A percentile compares a stretch with the other conserved stretches of the same genome.
phyloP scores from a whole-genome alignment of 2,329 filamentous ascomycete species.

The Verticillium tricorpus region DNA sequence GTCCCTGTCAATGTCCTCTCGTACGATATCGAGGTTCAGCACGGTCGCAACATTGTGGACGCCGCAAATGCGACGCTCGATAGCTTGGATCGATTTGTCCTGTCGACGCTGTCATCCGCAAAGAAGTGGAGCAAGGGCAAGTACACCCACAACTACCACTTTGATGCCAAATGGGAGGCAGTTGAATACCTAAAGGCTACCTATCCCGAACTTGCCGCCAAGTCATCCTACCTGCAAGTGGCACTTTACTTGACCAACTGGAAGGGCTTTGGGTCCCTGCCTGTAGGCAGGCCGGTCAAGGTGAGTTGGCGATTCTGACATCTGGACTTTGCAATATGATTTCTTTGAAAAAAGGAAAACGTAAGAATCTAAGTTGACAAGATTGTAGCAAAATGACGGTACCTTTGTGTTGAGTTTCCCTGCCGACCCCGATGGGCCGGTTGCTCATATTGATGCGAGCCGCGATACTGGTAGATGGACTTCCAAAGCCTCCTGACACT shows the following conservation, averaged over 20 bases:
- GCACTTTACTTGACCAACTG: not conserved
- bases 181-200: not conserved
- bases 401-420: not conserved
- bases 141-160: conserved; percentile 10
- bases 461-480: not conserved
- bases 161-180: conserved; percentile 11
- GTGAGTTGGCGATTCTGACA: not conserved
- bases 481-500: not conserved
- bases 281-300: not conserved
- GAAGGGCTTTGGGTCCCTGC: not conserved
- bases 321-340: too few relatives aligned
- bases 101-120: conserved; percentile 10
- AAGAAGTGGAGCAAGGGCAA: conserved; percentile 14
- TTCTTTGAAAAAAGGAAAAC: too few relatives aligned
- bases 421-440: not conserved
- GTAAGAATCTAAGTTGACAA: too few relatives aligned
- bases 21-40: conserved; percentile 11
- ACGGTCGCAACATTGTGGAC: conserved; percentile 6
- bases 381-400: not conserved
- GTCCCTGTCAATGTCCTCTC: not conserved
- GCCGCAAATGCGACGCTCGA: conserved; percentile 9
- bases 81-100: conserved; percentile 9
- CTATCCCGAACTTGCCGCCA: not conserved
- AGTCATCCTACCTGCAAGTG: not conserved
- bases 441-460: not conserved